Conservation (phyloP, 2,329 filamentous ascomycete species). For the Nothophoma quercina region DNA sequence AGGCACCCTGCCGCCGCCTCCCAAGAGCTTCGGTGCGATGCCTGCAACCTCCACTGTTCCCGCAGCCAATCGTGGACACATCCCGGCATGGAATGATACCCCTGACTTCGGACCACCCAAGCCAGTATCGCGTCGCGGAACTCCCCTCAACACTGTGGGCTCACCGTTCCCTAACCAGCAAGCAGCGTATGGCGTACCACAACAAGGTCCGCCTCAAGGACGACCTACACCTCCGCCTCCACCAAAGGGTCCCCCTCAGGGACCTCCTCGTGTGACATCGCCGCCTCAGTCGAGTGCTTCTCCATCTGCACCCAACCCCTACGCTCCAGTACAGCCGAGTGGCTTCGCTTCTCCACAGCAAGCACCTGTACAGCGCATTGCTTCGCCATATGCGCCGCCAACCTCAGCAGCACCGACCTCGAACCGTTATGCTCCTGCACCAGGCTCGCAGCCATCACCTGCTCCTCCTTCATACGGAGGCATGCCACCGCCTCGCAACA, state of each 20-base stretch:
- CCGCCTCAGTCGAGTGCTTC: conserved; percentile 62
- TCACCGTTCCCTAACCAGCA: conserved; percentile 76
- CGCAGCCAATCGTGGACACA: conserved; percentile 73
- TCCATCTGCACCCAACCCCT: conserved; percentile 60
- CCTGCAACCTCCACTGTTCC: conserved; percentile 63
- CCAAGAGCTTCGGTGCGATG: conserved; percentile 72
- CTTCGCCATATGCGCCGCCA: conserved; percentile 87
- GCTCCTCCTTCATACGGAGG: conserved; percentile 42
- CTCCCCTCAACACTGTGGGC: conserved; percentile 74
- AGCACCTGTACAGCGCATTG: conserved; percentile 72
- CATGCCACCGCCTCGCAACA: conserved; percentile 52
- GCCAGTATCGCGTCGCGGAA: conserved; percentile 74
- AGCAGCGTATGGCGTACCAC: conserved; percentile 50
- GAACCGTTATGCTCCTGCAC: conserved; percentile 70
- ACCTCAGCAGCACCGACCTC: conserved; percentile 70
- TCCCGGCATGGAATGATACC: conserved; percentile 92
- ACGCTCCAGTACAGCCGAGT: conserved; percentile 63
- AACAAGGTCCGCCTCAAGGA: conserved; percentile 65
- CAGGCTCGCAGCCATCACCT: conserved; percentile 61
- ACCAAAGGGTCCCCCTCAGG: conserved; percentile 71
- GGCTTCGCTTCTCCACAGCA: conserved; percentile 57
- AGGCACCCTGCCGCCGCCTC: conserved; percentile 63
- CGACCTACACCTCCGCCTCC: conserved; percentile 77
- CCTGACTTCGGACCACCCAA: conserved; percentile 76
- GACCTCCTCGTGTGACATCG: conserved; percentile 67